These are phyloP conservation scores for Heterobasidion parviporum DNA, from an alignment of 1,284 basidiomycete genomes.

Conservation along the genomic window DNA sequence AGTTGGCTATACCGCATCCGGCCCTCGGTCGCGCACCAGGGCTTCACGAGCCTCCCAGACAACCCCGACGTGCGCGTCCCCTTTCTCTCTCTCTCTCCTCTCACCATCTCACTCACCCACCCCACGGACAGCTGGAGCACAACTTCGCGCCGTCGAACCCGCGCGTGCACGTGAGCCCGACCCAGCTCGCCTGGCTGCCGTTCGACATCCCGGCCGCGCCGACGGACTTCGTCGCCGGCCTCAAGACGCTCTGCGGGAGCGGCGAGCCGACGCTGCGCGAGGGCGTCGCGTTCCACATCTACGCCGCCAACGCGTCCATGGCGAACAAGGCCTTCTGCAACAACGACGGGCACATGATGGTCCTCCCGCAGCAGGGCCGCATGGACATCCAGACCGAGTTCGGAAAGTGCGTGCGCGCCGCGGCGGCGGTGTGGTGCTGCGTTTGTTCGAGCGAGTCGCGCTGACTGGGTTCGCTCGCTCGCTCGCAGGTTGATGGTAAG, in stretches of 20 bases:
- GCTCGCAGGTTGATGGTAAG: conserved; percentile 40
- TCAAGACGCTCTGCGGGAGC: conserved; percentile 59
- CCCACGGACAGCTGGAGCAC: conserved; percentile 36
- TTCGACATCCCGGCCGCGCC: conserved; percentile 42
- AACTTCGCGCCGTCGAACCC: conserved; percentile 46
- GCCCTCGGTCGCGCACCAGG: conserved; percentile 64
- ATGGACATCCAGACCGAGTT: conserved; percentile 67
- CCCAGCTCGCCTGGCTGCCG: conserved; percentile 66
- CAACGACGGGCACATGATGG: conserved; percentile 62
- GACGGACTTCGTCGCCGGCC: conserved; percentile 50
- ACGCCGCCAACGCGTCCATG: conserved; percentile 57
- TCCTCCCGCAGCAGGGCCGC: conserved; percentile 58
- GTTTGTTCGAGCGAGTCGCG: conserved; percentile 29
- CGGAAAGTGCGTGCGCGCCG: conserved; percentile 37
- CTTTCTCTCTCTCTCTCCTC: not conserved
- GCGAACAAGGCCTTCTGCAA: conserved; percentile 57
- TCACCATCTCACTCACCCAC: conserved; percentile 5
- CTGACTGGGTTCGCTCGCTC: conserved; percentile 19
- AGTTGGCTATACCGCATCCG: conserved; percentile 59
- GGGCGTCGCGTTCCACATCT: conserved; percentile 58
- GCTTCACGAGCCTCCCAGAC: conserved; percentile 44
- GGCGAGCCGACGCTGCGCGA: conserved; percentile 21
- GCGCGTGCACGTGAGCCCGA: conserved; percentile 53
- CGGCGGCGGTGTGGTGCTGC: not conserved
- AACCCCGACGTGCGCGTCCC: conserved; percentile 45